Conservation (phyloP, 2,329 filamentous ascomycete genomes). For the Calonectria pteridis region DNA sequence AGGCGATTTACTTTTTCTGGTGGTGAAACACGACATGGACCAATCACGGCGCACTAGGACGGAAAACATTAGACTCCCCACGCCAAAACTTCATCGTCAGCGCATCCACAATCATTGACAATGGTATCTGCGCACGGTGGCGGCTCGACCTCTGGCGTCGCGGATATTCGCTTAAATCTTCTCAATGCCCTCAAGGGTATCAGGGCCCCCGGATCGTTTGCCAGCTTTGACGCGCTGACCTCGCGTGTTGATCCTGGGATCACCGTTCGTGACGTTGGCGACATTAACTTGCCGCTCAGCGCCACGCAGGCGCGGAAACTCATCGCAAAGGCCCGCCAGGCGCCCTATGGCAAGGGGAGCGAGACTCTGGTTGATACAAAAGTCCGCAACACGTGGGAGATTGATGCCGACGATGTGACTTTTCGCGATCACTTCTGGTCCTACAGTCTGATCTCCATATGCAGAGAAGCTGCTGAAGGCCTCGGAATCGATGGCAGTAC, state of each 20-base stretch:
- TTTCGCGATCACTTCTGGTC: too few relatives aligned
- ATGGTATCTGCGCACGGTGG: too few relatives aligned
- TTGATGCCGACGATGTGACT: slow-evolving; percentile 49
- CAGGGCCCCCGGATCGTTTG: background rate
- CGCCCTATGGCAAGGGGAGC: slow-evolving; percentile 54
- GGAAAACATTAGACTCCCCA: too few relatives aligned
- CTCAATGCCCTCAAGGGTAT: background rate
- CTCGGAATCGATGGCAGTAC: slow-evolving; percentile 47
- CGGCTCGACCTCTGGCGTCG: too few relatives aligned
- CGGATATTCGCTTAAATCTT: background rate
- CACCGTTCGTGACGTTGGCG: background rate
- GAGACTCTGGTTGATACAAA: slow-evolving; percentile 55
- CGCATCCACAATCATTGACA: too few relatives aligned
- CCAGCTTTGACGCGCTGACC: background rate
- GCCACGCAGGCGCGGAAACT: background rate
- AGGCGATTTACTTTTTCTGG: too few relatives aligned
- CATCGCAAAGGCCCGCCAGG: slow-evolving; percentile 34
- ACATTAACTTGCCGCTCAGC: background rate
- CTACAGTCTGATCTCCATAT: too few relatives aligned
- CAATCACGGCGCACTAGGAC: too few relatives aligned
- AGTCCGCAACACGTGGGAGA: slow-evolving; percentile 58
- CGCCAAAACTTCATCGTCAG: too few relatives aligned
- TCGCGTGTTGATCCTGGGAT: too few relatives aligned
- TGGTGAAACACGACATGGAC: too few relatives aligned
- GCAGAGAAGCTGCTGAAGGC: slow-evolving; percentile 34